Evolutionary conservation across 2,329 filamentous ascomycete species (phyloP).

Genomic region (Seiridium unicorne): DNA sequence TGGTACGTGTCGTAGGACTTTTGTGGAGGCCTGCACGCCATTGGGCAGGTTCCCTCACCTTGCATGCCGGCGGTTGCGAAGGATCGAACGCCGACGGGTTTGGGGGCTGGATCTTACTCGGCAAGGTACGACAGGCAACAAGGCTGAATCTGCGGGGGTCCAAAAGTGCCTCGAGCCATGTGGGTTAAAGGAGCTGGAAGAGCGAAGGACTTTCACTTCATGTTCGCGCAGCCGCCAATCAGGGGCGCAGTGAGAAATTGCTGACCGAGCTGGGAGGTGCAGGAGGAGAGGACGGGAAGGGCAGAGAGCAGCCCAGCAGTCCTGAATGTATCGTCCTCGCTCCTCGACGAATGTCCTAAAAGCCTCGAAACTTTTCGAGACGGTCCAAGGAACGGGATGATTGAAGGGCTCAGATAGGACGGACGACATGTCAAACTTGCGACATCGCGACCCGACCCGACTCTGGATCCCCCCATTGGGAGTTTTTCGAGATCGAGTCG

Average conservation of each 20-base stretch:
- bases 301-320: background rate
- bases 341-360: slow-evolving; percentile 11
- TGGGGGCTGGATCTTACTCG: slow-evolving; percentile 31
- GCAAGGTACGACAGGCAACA: slow-evolving; percentile 33
- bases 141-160: slow-evolving; percentile 30
- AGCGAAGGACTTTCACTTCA: slow-evolving; percentile 15
- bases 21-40: slow-evolving; percentile 3
- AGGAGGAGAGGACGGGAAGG: background rate
- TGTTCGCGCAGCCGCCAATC: slow-evolving; percentile 3
- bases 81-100: slow-evolving; percentile 23
- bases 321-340: slow-evolving; percentile 5
- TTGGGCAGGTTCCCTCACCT: slow-evolving; percentile 9
- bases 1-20: slow-evolving; percentile 13
- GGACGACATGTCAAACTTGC: background rate
- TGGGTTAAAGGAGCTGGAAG: slow-evolving; percentile 25
- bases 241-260: background rate
- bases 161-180: slow-evolving; percentile 28
- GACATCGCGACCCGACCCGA: too few relatives aligned
- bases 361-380: background rate
- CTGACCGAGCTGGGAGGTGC: background rate
- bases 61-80: slow-evolving; percentile 5
- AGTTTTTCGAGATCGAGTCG: too few relatives aligned
- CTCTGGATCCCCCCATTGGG: too few relatives aligned
- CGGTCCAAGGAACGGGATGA: background rate
- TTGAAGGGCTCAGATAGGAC: too few relatives aligned